Conservation (phyloP, 169 alveolate genomes). For the Nephromyces sp. region DNA sequence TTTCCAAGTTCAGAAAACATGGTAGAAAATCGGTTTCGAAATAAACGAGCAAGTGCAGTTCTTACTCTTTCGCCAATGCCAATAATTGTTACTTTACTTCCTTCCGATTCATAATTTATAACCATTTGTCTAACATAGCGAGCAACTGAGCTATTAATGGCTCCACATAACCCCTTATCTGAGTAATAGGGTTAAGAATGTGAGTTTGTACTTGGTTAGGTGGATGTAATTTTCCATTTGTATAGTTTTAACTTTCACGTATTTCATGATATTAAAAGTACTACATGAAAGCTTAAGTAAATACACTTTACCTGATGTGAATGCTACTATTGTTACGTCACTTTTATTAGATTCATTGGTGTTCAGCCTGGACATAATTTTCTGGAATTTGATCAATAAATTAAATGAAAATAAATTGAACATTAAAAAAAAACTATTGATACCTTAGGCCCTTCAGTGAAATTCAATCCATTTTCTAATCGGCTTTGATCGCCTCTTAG, state of each 20-base stretch:
- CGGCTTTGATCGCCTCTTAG: slow-evolving; percentile 76
- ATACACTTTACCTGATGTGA: slow-evolving; percentile 25
- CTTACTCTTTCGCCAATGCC: slow-evolving; percentile 54
- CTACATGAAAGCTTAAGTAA: no score
- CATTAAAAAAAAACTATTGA: no score
- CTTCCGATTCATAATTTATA: slow-evolving; percentile 21
- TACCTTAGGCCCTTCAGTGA: slow-evolving; percentile 50
- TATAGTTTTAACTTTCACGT: no score
- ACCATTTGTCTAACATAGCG: slow-evolving; percentile 32
- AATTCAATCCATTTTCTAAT: slow-evolving; percentile 54
- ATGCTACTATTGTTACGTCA: slow-evolving; percentile 13
- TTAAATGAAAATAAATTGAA: no score
- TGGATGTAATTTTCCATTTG: no score
- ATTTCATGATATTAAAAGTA: no score
- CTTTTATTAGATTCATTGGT: slow-evolving; percentile 7
- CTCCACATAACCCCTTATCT: slow-evolving; percentile 77
- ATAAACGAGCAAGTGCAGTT: slow-evolving; percentile 47
- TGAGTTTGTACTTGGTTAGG: no score
- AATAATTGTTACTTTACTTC: slow-evolving; percentile 1
- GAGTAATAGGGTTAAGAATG: no score
- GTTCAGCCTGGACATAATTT: not conserved
- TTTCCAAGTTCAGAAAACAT: slow-evolving; percentile 48
- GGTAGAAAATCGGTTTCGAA: slow-evolving; percentile 37
- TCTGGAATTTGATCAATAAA: not conserved
- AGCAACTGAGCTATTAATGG: slow-evolving; percentile 61